A percentile compares a stretch with the other conserved stretches of the same genome.
phyloP scores from a whole-genome alignment of 805 yeast species.

The Ogataea parapolymorpha region DNA sequence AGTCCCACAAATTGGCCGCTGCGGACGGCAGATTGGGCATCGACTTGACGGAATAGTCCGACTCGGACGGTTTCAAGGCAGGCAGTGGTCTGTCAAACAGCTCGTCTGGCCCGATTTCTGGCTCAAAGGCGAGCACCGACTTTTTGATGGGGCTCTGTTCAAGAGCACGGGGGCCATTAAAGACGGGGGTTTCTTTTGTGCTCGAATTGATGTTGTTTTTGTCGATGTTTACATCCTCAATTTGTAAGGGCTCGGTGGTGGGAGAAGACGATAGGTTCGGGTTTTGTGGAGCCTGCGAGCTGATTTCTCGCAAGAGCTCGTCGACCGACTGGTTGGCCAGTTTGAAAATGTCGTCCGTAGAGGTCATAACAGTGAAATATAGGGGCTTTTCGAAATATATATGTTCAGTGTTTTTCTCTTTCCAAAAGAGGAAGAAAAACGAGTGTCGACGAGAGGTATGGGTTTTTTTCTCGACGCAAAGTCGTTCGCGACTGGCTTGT shows the following conservation, averaged over 20 bases:
- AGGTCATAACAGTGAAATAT: slow-evolving; percentile 5
- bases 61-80: slow-evolving; percentile 33
- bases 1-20: slow-evolving; percentile 11
- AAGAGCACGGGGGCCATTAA: slow-evolving; percentile 30
- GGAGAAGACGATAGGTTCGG: slow-evolving; percentile 14
- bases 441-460: background rate
- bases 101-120: slow-evolving; percentile 25
- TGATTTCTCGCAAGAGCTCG: slow-evolving; percentile 34
- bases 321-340: slow-evolving; percentile 37
- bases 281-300: slow-evolving; percentile 14
- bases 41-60: slow-evolving; percentile 31
- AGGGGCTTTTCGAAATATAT: slow-evolving; percentile 9
- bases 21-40: slow-evolving; percentile 31
- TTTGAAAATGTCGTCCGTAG: slow-evolving; percentile 24
- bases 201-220: slow-evolving; percentile 4
- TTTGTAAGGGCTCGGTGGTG: slow-evolving; percentile 21
- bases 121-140: slow-evolving; percentile 38
- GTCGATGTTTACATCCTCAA: slow-evolving; percentile 11
- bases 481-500: background rate
- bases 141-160: slow-evolving; percentile 22
- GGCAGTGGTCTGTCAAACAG: slow-evolving; percentile 35
- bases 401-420: slow-evolving; percentile 6
- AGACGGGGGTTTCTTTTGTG: slow-evolving; percentile 18
- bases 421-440: slow-evolving; percentile 4
- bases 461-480: background rate